These are phyloP conservation scores for Choricystis sp. DNA, from an alignment of 139 green algal genomes.

Conservation along the genomic window DNA sequence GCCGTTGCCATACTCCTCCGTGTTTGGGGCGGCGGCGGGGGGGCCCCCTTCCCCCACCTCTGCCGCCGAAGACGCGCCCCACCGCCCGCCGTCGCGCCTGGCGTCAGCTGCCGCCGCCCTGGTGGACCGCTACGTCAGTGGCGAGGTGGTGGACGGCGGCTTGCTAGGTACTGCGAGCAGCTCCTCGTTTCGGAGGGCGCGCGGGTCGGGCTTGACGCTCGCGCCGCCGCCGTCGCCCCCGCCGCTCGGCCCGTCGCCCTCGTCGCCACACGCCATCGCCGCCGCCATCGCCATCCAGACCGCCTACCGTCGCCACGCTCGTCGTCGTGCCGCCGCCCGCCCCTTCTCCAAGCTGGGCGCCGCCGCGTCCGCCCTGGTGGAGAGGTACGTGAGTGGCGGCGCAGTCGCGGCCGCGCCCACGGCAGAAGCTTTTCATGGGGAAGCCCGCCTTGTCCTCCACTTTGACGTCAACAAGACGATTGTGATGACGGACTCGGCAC, in stretches of 20 bases:
- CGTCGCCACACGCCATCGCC: neutral
- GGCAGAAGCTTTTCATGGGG: slow-evolving; percentile 5
- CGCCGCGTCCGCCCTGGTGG: slow-evolving; percentile 1
- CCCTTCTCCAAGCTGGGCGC: slow-evolving; percentile 5
- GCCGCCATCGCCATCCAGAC: neutral
- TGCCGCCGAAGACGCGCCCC: no score
- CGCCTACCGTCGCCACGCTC: no score
- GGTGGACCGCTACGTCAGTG: neutral
- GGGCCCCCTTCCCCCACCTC: no score
- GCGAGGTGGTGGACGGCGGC: neutral
- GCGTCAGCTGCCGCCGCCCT: neutral
- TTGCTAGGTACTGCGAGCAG: no score
- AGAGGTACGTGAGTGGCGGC: slow-evolving; percentile 2
- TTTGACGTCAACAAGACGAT: slow-evolving; percentile 35
- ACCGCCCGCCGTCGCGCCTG: no score
- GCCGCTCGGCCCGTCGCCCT: neutral
- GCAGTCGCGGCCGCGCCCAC: neutral
- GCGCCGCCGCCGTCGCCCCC: neutral
- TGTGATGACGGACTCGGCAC: slow-evolving; percentile 16
- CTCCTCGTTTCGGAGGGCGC: no score
- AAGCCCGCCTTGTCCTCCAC: slow-evolving; percentile 20
- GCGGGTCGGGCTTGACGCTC: neutral
- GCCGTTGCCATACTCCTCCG: no score
- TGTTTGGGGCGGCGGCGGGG: no score
- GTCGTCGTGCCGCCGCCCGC: neutral